A percentile compares a stretch with the other conserved stretches of the same genome.
These are phyloP conservation scores for Stephania yunnanensis DNA, from an alignment of 164 flowering plant species.

Conservation along the genomic window DNA sequence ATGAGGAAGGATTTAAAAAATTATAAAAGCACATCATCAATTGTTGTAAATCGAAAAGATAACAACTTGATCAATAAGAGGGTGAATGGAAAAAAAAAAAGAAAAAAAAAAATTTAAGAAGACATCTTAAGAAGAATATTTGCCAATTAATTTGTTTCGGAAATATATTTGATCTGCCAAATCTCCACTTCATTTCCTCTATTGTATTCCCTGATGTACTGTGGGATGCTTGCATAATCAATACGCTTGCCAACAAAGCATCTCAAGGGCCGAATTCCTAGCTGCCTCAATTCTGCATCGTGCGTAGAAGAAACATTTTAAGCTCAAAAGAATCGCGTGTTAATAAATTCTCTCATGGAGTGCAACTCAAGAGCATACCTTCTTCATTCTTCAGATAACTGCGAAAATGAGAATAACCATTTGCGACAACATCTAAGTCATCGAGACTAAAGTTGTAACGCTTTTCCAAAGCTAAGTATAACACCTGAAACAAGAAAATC, in stretches of 20 bases:
- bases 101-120: too few relatives aligned
- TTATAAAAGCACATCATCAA: too few relatives aligned
- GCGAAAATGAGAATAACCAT: conserved; percentile 71
- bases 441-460: conserved; percentile 83
- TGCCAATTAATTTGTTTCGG: neutral
- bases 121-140: neutral
- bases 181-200: conserved; percentile 77
- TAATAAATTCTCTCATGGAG: neutral
- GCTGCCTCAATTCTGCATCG: conserved; percentile 35
- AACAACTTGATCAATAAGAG: too few relatives aligned
- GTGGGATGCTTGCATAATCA: conserved; percentile 56
- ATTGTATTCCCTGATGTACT: conserved; percentile 54
- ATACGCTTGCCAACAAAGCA: conserved; percentile 51
- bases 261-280: conserved; percentile 14
- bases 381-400: conserved; percentile 40
- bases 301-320: conserved; percentile 2
- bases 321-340: neutral
- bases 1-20: too few relatives aligned
- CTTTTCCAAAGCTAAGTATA: conserved; percentile 82
- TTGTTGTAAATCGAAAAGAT: too few relatives aligned
- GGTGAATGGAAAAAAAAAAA: too few relatives aligned
- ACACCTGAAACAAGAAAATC: conserved; percentile 38
- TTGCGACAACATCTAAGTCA: conserved; percentile 79
- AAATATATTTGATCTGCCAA: conserved; percentile 62
- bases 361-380: conserved; percentile 26